Base-by-base conservation (phyloP, 2,329 filamentous ascomycete species). In the Penicillium brevicompactum region DNA sequence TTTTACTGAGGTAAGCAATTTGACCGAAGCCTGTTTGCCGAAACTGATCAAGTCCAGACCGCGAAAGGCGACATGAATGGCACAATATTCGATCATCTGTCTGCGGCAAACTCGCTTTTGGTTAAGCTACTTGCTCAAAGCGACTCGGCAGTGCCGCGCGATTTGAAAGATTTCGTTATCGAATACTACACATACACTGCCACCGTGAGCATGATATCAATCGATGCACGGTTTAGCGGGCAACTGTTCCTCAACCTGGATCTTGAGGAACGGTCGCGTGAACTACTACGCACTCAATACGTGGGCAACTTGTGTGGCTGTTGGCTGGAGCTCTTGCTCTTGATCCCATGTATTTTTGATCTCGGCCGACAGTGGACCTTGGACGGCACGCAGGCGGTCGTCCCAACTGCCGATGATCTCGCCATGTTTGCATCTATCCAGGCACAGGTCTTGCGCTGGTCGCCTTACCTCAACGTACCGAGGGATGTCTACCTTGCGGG, bases 151-250 rank as follows among this genome's bases (percentile, higher is more conserved):
- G 59, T 74, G 3, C 70, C 70, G 2, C 68, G 71, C 11, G 71
- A 77, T 9, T 57, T 81, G 2, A 72, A 74, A 27, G 73, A 78
- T 27, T 80, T 80, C 47, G 71, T 81, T 2, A 72, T 80, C 44
- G 79, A 81, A 62, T 80, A 80, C 38, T 80, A 79, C 56, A 74
- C 78, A 55, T 78, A 81, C 63, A 79, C 77, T 44, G 73, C 76
- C 3, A 72, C 76, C 3, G 73, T 76, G 6, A 80, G 77, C 61
- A 79, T 80, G 73, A 77, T 81, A 43, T 78, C 78, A 0, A 74
- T 78, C 31, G 68, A 70, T 37, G 67, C 67, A 1, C 65, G 67
- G 8, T 57, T 67, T 5, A 69, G 67, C 24, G 59, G 63, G 5
- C 68, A 70, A 11, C 49, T 70, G 0, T 60, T 70, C 7, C 27